phyloP scores from a whole-genome alignment of 2,329 filamentous ascomycete species.

The Berkeleyomyces basicola region DNA sequence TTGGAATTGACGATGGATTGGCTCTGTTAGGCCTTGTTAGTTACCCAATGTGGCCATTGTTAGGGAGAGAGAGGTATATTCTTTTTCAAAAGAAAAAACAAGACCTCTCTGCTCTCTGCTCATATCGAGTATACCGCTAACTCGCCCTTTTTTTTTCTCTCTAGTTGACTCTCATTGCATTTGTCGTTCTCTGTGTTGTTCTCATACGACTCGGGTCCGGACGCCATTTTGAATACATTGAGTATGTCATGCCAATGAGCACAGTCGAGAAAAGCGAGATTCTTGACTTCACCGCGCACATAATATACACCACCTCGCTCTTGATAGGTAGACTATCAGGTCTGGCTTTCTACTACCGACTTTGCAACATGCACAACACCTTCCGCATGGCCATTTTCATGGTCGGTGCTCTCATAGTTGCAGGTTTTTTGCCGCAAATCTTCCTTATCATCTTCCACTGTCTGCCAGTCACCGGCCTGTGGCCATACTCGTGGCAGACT shows the following conservation, averaged over 20 bases:
- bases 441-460: constrained; percentile 36
- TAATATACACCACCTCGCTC: constrained; percentile 34
- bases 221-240: constrained; percentile 28
- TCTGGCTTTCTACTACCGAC: constrained; percentile 33
- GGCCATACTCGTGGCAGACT: constrained; percentile 33
- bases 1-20: constrained; percentile 25
- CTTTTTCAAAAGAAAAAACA: not conserved
- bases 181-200: constrained; percentile 26
- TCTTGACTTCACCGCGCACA: constrained; percentile 33
- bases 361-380: constrained; percentile 24
- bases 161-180: constrained; percentile 25
- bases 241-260: constrained; percentile 28
- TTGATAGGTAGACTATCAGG: constrained; percentile 34
- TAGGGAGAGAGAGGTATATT: not conserved
- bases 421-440: constrained; percentile 30
- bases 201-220: constrained; percentile 33
- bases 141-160: not conserved
- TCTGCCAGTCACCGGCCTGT: constrained; percentile 31
- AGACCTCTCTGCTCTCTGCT: not conserved
- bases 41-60: not conserved
- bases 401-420: constrained; percentile 23
- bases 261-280: constrained; percentile 28
- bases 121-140: not conserved
- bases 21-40: constrained; percentile 23
- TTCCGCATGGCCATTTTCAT: constrained; percentile 23